Evolutionary conservation across 805 yeast species (phyloP).

Genomic region (Ogataea sp.): DNA sequence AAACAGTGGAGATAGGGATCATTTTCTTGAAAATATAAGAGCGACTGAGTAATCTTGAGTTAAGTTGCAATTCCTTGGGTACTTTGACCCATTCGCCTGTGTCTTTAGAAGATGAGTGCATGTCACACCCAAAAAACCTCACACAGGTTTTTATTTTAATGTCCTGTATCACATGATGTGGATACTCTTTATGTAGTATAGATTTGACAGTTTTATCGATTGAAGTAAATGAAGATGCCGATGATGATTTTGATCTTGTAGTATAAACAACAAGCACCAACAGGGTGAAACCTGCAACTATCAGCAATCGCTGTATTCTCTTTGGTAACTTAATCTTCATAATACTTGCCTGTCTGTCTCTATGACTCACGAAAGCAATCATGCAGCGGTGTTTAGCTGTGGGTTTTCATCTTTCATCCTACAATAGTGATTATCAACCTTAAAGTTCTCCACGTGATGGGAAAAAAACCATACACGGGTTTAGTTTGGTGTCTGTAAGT

Average conservation of each 20-base stretch:
- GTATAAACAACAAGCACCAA: background rate
- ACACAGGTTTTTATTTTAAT: background rate
- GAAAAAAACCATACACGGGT: no score
- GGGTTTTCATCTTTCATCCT: no score
- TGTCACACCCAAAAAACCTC: background rate
- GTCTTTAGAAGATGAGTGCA: background rate
- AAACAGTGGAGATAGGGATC: conserved; percentile 5
- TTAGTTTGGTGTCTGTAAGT: no score
- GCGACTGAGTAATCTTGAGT: conserved; percentile 5
- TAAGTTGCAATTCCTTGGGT: conserved; percentile 15
- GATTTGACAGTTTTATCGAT: no score
- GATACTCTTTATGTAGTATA: background rate
- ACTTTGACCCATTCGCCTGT: conserved; percentile 8
- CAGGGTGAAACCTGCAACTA: background rate
- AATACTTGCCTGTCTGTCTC: background rate
- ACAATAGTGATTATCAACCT: no score
- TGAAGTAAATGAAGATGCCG: no score
- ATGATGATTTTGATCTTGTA: background rate
- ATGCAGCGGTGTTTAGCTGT: no score
- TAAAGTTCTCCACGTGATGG: no score
- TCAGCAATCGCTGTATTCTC: background rate
- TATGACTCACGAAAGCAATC: no score
- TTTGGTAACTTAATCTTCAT: background rate
- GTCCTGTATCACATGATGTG: background rate
- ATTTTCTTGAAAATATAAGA: conserved; percentile 10